These are phyloP conservation scores for Lipomyces lipofer DNA, from an alignment of 805 yeast genomes.

Conservation along the genomic window DNA sequence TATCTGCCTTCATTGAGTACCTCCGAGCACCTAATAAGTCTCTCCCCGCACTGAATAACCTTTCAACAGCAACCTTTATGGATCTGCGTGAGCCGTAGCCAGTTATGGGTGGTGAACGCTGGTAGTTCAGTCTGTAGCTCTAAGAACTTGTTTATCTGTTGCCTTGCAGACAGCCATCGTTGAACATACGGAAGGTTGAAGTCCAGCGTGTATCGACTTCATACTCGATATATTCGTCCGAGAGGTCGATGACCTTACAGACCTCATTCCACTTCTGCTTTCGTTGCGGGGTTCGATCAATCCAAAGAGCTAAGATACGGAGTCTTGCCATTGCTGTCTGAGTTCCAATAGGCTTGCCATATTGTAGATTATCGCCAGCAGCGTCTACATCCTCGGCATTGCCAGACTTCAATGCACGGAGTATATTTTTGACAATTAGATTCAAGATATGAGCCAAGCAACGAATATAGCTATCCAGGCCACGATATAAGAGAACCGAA, in stretches of 20 bases:
- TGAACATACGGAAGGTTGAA: background rate
- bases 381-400: background rate
- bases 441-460: background rate
- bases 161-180: background rate
- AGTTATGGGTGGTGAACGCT: background rate
- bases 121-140: background rate
- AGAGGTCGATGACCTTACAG: background rate
- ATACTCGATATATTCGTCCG: background rate
- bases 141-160: background rate
- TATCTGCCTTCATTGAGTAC: conserved; percentile 2
- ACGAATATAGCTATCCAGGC: background rate
- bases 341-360: too few relatives aligned
- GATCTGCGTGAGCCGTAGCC: conserved; percentile 3
- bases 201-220: background rate
- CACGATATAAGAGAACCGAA: background rate
- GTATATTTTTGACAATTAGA: background rate
- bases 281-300: background rate
- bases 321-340: too few relatives aligned
- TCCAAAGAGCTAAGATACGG: background rate
- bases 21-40: background rate
- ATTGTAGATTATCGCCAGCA: background rate
- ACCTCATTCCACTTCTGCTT: background rate
- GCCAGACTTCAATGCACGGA: background rate
- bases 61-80: conserved; percentile 1
- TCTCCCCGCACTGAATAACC: background rate